These are phyloP conservation scores for Fusarium transvaalense DNA, from an alignment of 2,329 filamentous ascomycete genomes.

Conservation along the genomic window DNA sequence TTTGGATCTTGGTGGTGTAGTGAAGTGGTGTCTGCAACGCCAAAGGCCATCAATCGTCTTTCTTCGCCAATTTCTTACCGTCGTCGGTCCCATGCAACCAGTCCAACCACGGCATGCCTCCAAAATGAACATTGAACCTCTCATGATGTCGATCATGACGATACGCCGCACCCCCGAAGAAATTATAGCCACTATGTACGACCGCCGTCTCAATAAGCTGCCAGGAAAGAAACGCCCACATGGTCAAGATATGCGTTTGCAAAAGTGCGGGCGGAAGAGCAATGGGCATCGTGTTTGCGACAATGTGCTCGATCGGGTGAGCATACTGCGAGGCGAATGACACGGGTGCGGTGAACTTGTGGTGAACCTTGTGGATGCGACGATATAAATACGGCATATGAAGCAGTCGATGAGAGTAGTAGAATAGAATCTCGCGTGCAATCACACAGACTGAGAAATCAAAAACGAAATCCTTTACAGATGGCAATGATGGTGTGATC, in stretches of 20 bases:
- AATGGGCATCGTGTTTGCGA: constrained; percentile 66
- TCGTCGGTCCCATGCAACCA: constrained; percentile 66
- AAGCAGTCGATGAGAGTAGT: constrained; percentile 67
- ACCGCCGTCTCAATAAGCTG: constrained; percentile 65
- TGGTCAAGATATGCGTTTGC: constrained; percentile 63
- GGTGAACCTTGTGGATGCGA: constrained; percentile 67
- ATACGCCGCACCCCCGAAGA: constrained; percentile 60
- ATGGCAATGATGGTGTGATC: constrained; percentile 55
- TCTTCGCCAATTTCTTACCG: neutral
- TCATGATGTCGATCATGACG: constrained; percentile 70
- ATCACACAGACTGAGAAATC: constrained; percentile 59
- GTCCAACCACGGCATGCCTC: constrained; percentile 65
- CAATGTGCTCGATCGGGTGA: constrained; percentile 67
- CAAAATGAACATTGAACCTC: constrained; percentile 67
- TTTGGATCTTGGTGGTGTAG: neutral
- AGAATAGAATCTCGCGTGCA: constrained; percentile 65
- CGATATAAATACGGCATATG: constrained; percentile 63
- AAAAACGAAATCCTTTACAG: constrained; percentile 51
- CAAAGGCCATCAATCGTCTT: neutral
- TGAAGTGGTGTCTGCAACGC: neutral
- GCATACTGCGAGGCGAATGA: constrained; percentile 68
- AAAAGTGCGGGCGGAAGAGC: constrained; percentile 62
- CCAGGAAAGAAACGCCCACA: constrained; percentile 63
- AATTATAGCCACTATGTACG: constrained; percentile 70
- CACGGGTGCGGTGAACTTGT: constrained; percentile 67